Evolutionary conservation across 306 rosid genomes (phyloP), one percentile per base, ranked within the genome.

Genomic region (Lathyrus tuberosus): DNA sequence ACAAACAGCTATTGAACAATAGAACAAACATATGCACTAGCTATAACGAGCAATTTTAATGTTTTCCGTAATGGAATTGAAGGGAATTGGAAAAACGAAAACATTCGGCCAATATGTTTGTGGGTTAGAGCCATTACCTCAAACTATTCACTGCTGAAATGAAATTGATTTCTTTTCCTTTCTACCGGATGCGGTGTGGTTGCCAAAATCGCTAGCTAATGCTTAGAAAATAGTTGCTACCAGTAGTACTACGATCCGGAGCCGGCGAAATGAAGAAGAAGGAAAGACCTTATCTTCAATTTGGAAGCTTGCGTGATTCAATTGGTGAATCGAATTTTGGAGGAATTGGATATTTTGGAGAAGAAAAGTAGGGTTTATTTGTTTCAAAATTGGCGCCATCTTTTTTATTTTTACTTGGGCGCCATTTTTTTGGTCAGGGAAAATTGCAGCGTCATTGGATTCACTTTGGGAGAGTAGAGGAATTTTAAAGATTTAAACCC

Each of bases 321-420:
- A 60, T 16, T 61, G 6, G 46, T 37, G 15, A 26, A 1, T 61
- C 18, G 8, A 13, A 59, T 0, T 59, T 33, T 33, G 65, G 10
- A 12, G 24, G 14, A 33, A 14, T 28, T 0, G 63, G 41, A 18
- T 6, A 30, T 35, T 51, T 54, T 24, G 53, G 51, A 57, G 44
- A 57, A 42, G n/a, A 48, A 70, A 70, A 57, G 2, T 70, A 70
- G 65, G 65, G 74, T 56, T 70, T 61, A 5, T 38, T 33, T 61
- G 16, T 37, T 61, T 61, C 47, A 46, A 66, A 48, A 28, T 57
- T 57, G 62, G 62, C 62, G 62, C 40, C 40, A 28, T 57, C 8
- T 14, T 12, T 56, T 57, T 28, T 28, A 4, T 3, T 48, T 67
- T 67, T 10, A 31, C 30, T 14, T 64, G n/a, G 28, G 72, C 72